Base-by-base conservation (phyloP, 345 rosid species). In the Acer saccharum region DNA sequence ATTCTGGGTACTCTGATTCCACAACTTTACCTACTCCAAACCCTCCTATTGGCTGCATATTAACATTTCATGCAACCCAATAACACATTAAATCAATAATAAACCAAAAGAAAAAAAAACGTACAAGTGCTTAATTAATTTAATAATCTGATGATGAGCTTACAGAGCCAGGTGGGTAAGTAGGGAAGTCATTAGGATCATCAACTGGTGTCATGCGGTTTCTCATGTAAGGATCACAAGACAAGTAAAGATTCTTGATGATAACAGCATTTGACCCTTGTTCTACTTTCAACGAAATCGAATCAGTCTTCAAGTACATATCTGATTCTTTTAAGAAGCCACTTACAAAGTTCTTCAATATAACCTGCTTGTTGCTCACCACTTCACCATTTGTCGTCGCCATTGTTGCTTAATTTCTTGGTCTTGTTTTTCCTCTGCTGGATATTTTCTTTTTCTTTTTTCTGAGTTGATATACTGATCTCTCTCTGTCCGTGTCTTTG, bases 181-280 rank as follows among this genome's bases (percentile, higher is more conserved):
- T 44, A 21, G 73, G 67, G n/a, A 81, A 76, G 39, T 68, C 0
- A 29, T 29, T 54, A 20, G 70, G 66, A 64, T 83, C 18, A 76
- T 81, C 71, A 73, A 69, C 23, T 6, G 0, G 11, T 32, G 71
- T 72, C 91, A 86, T 86, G 55, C 83, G 84, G 18, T 72, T 77
- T 1, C 88, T 61, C 89, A 88, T 86, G 80, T 81, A 84, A 0
- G 92, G 97, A 82, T 92, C 94, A 21, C 94, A 90, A 2, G 97
- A 90, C 78, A 90, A 76, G 78, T 79, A 89, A 13, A 90, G 85
- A 81, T 89, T 90, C 86, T 90, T 90, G 60, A 90, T 82, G 44
- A 91, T 16, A n/a, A 87, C 82, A 5, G 74, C 80, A 3, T 81
- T 76, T 18, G 75, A 72, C 0, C 77, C 84, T 2, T 50, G 46